A percentile compares a stretch with the other conserved stretches of the same genome.
phyloP scores from a whole-genome alignment of 768 basidiomycete genomes.

The Dentipellis sp. region DNA sequence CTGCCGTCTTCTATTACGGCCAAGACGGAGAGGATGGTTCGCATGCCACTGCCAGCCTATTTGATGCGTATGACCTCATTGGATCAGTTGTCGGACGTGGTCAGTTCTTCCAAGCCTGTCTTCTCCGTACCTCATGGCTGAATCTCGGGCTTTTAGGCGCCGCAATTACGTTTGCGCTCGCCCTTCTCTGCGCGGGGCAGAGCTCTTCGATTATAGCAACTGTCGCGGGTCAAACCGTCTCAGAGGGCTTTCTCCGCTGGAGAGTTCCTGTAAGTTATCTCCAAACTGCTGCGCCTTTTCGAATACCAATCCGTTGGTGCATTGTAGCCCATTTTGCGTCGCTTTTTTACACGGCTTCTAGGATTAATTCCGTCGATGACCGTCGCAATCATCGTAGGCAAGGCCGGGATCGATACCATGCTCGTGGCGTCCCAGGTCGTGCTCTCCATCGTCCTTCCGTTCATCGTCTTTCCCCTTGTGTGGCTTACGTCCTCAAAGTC shows the following conservation, averaged over 20 bases:
- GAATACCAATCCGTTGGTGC: conserved; percentile 9
- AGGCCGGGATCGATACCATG: conserved; percentile 60
- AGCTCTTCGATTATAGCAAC: conserved; percentile 87
- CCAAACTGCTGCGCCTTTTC: conserved; percentile 13
- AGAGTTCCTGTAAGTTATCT: conserved; percentile 49
- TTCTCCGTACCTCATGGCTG: background rate
- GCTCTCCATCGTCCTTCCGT: conserved; percentile 76
- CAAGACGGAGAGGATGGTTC: conserved; percentile 25
- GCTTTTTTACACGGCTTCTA: conserved; percentile 74
- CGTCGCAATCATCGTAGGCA: conserved; percentile 67
- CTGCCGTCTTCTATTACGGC: conserved; percentile 70
- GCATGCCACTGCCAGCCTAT: conserved; percentile 57
- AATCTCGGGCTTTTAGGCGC: conserved; percentile 39
- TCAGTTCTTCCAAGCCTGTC: conserved; percentile 22
- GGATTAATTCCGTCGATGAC: conserved; percentile 77
- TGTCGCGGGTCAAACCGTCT: conserved; percentile 82
- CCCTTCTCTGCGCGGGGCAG: conserved; percentile 57
- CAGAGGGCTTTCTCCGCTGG: conserved; percentile 87
- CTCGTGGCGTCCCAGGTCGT: conserved; percentile 85
- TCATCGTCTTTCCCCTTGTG: conserved; percentile 75
- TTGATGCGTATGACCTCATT: conserved; percentile 77
- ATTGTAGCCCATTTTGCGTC: conserved; percentile 58
- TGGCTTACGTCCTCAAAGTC: conserved; percentile 57
- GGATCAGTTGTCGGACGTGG: conserved; percentile 56
- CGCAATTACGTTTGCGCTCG: conserved; percentile 70